Base-by-base conservation (phyloP, 352 stramenopile genomes). In the Pythium phragmiticola region DNA sequence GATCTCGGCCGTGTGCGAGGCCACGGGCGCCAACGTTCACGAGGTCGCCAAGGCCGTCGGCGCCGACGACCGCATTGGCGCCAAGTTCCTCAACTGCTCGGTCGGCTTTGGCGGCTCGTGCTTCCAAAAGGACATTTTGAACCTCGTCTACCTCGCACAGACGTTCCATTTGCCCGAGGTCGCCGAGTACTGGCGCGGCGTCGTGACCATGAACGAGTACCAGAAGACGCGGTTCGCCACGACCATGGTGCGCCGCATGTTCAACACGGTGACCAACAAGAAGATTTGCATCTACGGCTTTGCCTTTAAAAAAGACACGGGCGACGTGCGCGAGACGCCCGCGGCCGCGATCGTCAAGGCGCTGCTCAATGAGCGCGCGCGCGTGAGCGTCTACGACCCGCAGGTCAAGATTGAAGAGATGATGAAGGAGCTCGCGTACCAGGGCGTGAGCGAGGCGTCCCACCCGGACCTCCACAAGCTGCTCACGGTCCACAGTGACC, bases 231-330 rank as follows among this genome's bases (percentile, higher is more conserved):
- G 98, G n/a, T 99, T 99, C 73, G 96, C 94, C 7, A 91, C 97
- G 63, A 98, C 96, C 49, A 99, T 99, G 76, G 95, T 99, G 49
- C 75, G 82, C 13, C 82, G 82, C 43, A 99, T 99, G 97, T 99
- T 99, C 76, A 99, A 99, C 88, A 99, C 96, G 34, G 95, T 99
- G 33, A 99, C 97, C 28, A 98, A 98, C 69, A 99, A 99, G 80
- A 98, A 98, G 76, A 99, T 99, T 75, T 98, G 96, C 55, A 82
- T 99, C 63, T 88, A 99, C 16, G 98, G 98, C 65, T 99, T 99
- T 77, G 98, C 98, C 16, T 99, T 99, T 82, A 99, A 99, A 90
- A 99, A 99, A 74, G 96, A 99, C 81, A 99, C 98, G 43, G 98
- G 97, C 23, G 98, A 99, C 79, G 98, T 98, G 43, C 94, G 98